Evolutionary conservation across 2,329 filamentous ascomycete genomes (phyloP).

Genomic region (Zymoseptoria ardabiliae): DNA sequence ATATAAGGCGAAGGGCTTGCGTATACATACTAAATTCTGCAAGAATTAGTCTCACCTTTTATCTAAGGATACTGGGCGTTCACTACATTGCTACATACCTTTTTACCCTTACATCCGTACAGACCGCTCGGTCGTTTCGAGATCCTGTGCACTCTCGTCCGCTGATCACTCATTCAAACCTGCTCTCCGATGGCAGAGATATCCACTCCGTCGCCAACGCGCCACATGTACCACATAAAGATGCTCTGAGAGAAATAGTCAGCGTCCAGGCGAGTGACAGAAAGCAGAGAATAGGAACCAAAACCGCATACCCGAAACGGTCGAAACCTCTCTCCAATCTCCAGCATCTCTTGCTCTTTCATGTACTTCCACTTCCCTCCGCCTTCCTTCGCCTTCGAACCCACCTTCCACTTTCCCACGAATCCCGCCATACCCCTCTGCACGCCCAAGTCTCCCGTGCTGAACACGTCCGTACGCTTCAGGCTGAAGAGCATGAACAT

Average conservation of each 20-base stretch:
- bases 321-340: slow-evolving; percentile 68
- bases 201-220: slow-evolving; percentile 17
- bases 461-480: slow-evolving; percentile 91
- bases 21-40: no score
- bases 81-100: no score
- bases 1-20: no score
- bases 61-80: no score
- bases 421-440: slow-evolving; percentile 92
- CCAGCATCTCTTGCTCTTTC: slow-evolving; percentile 85
- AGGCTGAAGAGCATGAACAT: slow-evolving; percentile 98
- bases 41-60: no score
- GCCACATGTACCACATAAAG: slow-evolving; percentile 99
- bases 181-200: neutral
- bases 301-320: slow-evolving; percentile 60
- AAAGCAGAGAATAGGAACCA: neutral
- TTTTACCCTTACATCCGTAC: no score
- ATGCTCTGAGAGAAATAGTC: slow-evolving; percentile 53
- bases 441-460: slow-evolving; percentile 83
- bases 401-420: slow-evolving; percentile 71
- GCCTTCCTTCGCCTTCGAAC: slow-evolving; percentile 64
- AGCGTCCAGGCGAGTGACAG: slow-evolving; percentile 5
- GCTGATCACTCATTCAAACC: neutral
- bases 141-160: neutral
- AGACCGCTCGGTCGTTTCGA: neutral
- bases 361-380: slow-evolving; percentile 98